Evolutionary conservation across 345 rosid species (phyloP).

Genomic region (Pugionium dolabratum): DNA sequence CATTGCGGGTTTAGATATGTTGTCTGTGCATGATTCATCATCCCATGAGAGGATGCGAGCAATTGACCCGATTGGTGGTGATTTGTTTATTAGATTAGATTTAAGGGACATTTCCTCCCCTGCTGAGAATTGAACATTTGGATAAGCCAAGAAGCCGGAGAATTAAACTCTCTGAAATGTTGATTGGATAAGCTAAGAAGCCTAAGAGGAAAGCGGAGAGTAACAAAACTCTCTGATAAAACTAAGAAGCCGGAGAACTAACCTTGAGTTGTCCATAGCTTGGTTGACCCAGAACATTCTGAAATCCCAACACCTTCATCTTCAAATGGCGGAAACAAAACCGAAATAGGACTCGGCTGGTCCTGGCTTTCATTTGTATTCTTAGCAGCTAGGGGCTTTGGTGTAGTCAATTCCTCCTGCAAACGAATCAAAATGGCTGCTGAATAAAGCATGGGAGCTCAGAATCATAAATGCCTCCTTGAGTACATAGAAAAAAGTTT

Average conservation of each 20-base stretch:
- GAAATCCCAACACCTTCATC: slow-evolving; percentile 56
- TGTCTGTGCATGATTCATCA: slow-evolving; percentile 46
- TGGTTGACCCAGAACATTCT: slow-evolving; percentile 49
- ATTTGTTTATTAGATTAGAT: slow-evolving; percentile 80
- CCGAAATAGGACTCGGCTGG: slow-evolving; percentile 92
- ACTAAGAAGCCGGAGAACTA: slow-evolving; percentile 25
- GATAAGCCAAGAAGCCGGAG: slow-evolving; percentile 37
- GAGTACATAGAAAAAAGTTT: background rate
- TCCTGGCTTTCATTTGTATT: slow-evolving; percentile 64
- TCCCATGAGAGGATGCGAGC: slow-evolving; percentile 66
- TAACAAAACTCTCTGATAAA: slow-evolving; percentile 21
- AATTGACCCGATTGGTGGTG: slow-evolving; percentile 71
- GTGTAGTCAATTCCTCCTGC: slow-evolving; percentile 56
- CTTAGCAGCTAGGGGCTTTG: slow-evolving; percentile 48
- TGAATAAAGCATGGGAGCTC: slow-evolving; percentile 17
- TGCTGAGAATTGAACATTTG: slow-evolving; percentile 53
- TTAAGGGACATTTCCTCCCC: slow-evolving; percentile 50
- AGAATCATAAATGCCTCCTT: slow-evolving; percentile 5
- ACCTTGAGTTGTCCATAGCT: slow-evolving; percentile 48
- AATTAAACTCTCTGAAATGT: slow-evolving; percentile 41
- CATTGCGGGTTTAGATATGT: slow-evolving; percentile 42
- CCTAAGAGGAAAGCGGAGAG: slow-evolving; percentile 43
- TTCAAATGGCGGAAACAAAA: slow-evolving; percentile 74
- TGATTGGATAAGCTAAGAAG: slow-evolving; percentile 10
- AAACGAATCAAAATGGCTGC: slow-evolving; percentile 35